Base-by-base conservation (phyloP, 805 yeast species). In the Saccharomycopsis sp. region DNA sequence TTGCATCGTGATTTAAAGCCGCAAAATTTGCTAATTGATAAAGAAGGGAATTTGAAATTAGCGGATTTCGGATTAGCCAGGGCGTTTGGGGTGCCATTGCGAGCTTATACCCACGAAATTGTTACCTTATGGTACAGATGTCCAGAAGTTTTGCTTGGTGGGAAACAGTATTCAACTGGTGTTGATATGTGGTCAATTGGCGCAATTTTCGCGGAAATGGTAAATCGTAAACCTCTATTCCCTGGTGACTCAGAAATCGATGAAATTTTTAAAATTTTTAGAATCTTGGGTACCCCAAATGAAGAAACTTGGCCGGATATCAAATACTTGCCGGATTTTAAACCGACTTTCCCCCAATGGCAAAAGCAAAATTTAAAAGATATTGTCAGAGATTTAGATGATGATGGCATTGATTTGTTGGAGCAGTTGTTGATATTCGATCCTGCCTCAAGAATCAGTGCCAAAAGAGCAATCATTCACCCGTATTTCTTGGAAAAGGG, bases 151-250 rank as follows among this genome's bases (percentile, higher is more conserved):
- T 68, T 93, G 50, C 74, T 93, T 53, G 98, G 98, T 11, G 96
- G 97, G 2, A 85, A 94, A 54, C 97, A 93, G 58, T 93, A 93
- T 63, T 86, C 96, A 28, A 93, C 97, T 0, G 97, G 97, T 16
- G 96, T 93, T 42, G 98, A 93, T 62, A 88, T 93, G 84, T 93
- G 98, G 98, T 86, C 96, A 8, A 85, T 90, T 50, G 98, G 98
- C 13, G 89, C 97, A 60, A 93, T 93, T 39, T 85, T 93, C 62
- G 98, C 97, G 4, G 98, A 93, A 62, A 89, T 93, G 97, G 87
- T 89, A 47, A 86, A 88, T 56, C 79, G 98, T 45, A 86, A 86
- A 61, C 97, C 98, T 6, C 64, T 93, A 43, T 90, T 93, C 66
- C 95, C 97, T 0, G 98, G 98, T 4, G 96, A 93, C 61, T 87